Evolutionary conservation across 306 rosid species (phyloP).

Genomic region (Luffa acutangula): DNA sequence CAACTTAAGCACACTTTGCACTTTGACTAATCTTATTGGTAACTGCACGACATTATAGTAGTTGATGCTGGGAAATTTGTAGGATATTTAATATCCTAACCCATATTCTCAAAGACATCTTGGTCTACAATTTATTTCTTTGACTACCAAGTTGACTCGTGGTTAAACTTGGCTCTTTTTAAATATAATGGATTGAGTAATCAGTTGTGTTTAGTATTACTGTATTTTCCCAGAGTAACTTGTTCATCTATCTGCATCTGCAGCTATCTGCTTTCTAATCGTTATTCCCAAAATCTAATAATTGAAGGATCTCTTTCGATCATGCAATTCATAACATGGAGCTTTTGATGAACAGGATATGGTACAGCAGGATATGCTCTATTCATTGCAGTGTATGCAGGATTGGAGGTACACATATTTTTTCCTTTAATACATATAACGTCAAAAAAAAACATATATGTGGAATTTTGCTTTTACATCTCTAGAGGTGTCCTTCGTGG

Average conservation of each 20-base stretch:
- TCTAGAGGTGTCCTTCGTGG: not conserved
- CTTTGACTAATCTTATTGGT: not conserved
- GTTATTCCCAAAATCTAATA: not conserved
- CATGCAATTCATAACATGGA: not conserved
- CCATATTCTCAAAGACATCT: not conserved
- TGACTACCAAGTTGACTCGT: not conserved
- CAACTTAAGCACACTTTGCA: too few species aligned
- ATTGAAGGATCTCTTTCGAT: not conserved
- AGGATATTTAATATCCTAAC: not conserved
- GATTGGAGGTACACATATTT: slow-evolving; percentile 58
- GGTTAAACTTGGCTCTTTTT: not conserved
- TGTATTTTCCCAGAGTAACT: not conserved
- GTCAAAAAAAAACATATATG: not conserved
- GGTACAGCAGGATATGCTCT: slow-evolving; percentile 94
- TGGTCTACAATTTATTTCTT: not conserved
- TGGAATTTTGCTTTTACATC: not conserved
- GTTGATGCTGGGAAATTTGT: not conserved
- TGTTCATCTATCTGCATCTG: not conserved
- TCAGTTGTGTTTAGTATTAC: not conserved
- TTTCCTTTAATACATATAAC: slow-evolving; percentile 2
- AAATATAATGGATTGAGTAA: not conserved
- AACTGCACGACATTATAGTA: too few species aligned
- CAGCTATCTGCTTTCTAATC: not conserved
- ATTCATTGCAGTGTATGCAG: slow-evolving; percentile 90
- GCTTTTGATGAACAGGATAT: slow-evolving; percentile 53